Evolutionary conservation across 345 rosid species (phyloP), one percentile per base, ranked within the genome.

Genomic region (Pugionium cornutum): DNA sequence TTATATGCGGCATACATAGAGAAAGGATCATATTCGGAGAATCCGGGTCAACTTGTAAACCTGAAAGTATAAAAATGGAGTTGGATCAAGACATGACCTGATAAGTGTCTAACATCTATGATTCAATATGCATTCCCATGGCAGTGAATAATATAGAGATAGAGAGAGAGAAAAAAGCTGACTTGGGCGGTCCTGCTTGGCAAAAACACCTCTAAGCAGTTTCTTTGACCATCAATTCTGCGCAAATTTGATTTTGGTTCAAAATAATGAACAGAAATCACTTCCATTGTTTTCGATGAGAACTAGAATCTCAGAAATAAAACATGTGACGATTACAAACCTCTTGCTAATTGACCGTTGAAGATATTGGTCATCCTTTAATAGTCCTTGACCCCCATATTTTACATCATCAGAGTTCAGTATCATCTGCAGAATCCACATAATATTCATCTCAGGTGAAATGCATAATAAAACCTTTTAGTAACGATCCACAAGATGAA

Each of bases 181-280:
- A 88, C 99, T 86, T 90, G 99, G 31, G 96, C 97, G 71, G 91
- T 88, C 77, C 97, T 84, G 81, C 86, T 77, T 40, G 97, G 97
- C 58, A 94, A 74, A 77, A 76, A 79, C 64, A 88, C 82, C 74
- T 86, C 89, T 70, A 90, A 75, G 92, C 89, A 86, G 70, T 83
- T 81, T 66, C 75, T 79, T 44, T 76, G 81, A 67, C 96, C 87
- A 75, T 90, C 97, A 76, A 74, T 83, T 74, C 99, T 94, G 86
- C 59, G 32, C 32, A 69, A 9, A 79, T 29, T 51, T 50, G 61
- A 9, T 40, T 26, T 54, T 40, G 58, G 39, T 54, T 62, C 58
- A 47, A 47, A 36, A 59, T 66, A 58, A 54, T 26, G 46, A 74
- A 33, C 42, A 40, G 1, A 32, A 18, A 18, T 6, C 11, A 53